Evolutionary conservation across 345 rosid species (phyloP), one percentile per base, ranked within the genome.

Genomic region (Bretschneidera sinensis): DNA sequence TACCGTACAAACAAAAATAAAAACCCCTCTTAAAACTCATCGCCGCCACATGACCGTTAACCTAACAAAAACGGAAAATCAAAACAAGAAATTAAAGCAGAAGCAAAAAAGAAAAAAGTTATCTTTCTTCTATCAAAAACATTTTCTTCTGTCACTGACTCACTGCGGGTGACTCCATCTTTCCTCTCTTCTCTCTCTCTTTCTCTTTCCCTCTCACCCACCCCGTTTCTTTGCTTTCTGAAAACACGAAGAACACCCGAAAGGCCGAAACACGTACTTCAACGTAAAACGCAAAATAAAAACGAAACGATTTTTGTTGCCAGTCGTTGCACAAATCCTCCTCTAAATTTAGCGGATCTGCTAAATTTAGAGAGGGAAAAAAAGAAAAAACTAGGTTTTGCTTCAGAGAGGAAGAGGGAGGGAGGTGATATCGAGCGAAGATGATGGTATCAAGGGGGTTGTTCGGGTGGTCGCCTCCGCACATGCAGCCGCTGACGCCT

Each of bases 391-490:
- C n/a, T 74, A 75, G 83, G 76, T 78, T 82, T 75, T 75, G 45
- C 4, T 11, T 4, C 15, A 54, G 52, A 48, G 11, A 63, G 59
- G 70, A 52, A 70, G 28, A 39, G 21, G 57, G 47, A n/a, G 68
- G 22, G 52, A 11, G 20, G 21, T 3, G 52, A 14, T 48, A 17
- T 20, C 9, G 8, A 23, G 25, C 17, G 4, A 50, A 47, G 81
- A 87, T 94, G 97, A 90, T 90, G 97, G 77, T 88, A 55, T 86
- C 97, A 1, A 80, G 99, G 65, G 99, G 99, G 24, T 79, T 94
- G 77, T 94, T 94, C 34, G 97, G 99, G 60, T 91, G 91, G 97
- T 94, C 99, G 51, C 99, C 99, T 51, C 97, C 99, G 14, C 99
- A 94, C 67, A 81, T 94, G 77, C 99, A 94, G 59, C 99, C 97